Conservation (phyloP, 345 rosid genomes). For the Camelina sativa region DNA sequence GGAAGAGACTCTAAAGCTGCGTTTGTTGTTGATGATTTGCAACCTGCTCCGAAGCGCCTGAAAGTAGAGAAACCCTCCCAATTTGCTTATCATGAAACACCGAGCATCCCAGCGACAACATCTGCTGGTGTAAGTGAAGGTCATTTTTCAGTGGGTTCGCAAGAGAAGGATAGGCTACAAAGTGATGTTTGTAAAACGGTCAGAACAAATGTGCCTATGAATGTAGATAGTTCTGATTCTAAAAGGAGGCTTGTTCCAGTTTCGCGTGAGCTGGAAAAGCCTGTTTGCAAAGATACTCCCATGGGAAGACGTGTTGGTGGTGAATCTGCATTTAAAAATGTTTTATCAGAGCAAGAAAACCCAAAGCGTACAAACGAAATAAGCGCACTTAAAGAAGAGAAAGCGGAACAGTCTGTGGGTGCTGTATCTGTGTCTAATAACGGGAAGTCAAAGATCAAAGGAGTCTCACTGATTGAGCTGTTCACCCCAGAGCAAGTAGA, state of each 20-base stretch:
- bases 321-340: slow-evolving; percentile 50
- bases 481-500: slow-evolving; percentile 98
- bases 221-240: slow-evolving; percentile 53
- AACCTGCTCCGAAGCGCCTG: slow-evolving; percentile 78
- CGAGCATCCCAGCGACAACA: slow-evolving; percentile 45
- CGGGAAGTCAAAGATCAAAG: slow-evolving; percentile 93
- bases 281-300: slow-evolving; percentile 53
- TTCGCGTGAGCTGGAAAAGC: slow-evolving; percentile 55
- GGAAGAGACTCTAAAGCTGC: slow-evolving; percentile 52
- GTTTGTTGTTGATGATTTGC: slow-evolving; percentile 54
- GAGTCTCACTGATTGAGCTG: slow-evolving; percentile 88
- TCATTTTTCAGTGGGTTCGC: slow-evolving; percentile 50
- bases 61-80: slow-evolving; percentile 70
- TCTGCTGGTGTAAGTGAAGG: slow-evolving; percentile 47
- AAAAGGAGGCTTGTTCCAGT: slow-evolving; percentile 53
- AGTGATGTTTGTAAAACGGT: slow-evolving; percentile 46
- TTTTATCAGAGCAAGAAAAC: slow-evolving; percentile 54
- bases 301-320: slow-evolving; percentile 49
- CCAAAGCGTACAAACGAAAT: slow-evolving; percentile 52
- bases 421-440: slow-evolving; percentile 62
- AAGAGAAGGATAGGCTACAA: slow-evolving; percentile 53
- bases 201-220: slow-evolving; percentile 62
- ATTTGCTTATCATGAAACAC: slow-evolving; percentile 49
- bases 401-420: slow-evolving; percentile 46
- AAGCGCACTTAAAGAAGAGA: slow-evolving; percentile 63